Evolutionary conservation across 108 stramenopile genomes (phyloP), one percentile per base, ranked within the genome.

Genomic region (Fragilaria crotonensis): DNA sequence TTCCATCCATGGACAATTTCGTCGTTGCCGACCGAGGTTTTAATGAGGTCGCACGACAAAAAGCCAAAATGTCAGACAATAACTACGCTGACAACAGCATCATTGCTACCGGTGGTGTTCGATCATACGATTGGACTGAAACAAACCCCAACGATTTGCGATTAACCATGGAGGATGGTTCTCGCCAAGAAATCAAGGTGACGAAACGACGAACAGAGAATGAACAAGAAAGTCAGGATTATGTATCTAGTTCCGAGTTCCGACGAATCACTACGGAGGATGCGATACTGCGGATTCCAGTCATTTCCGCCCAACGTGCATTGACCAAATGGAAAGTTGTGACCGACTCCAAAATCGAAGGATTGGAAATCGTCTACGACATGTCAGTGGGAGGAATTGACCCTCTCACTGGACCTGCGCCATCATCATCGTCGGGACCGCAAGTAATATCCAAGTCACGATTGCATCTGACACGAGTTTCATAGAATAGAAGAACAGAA

Each of bases 121-220:
- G 60, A 55, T 71, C 76, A 14, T 58, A 60, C 33, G 63, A 72
- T 33, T 90, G 89, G 89, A 50, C 52, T 18, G 61, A 64, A 28
- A 64, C 74, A 57, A 85, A 90, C 55, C 89, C 89, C 14, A 90
- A 90, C 53, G 83, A 80, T 63, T 48, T 76, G 59, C 63, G 68
- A 3, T 45, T 84, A 3, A 62, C 63, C 3, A 45, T 78, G 0
- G 30, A 59, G 5, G 79, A 83, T 73, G 89, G 89, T 22, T 63
- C 66, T 20, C 64, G 62, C 23, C 80, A 81, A 48, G 85, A 90
- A 67, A 70, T 90, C 54, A 87, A 83, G 60, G 84, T 85, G 5
- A 90, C 89, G 5, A 90, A 90, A 55, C 77, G 89, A 11, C 71
- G 85, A 5, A 72, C 70, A 4, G 84, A 84, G 65, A 54, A 62